Evolutionary conservation across 164 flowering plant genomes (phyloP).

Genomic region (Tinospora cordifolia): DNA sequence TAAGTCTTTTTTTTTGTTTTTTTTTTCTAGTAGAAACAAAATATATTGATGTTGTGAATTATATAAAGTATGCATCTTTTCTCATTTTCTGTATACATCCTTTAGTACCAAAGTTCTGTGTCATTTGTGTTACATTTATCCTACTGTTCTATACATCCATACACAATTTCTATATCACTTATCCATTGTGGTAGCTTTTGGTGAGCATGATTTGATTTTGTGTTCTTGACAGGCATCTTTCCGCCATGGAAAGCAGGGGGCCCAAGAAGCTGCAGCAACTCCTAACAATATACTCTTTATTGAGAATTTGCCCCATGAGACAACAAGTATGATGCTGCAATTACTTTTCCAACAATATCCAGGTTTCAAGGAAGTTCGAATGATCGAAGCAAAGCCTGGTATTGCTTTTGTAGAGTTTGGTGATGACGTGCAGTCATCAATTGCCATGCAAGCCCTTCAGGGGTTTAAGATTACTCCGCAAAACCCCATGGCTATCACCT

Average conservation of each 20-base stretch:
- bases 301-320: slow-evolving; percentile 84
- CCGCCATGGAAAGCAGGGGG: slow-evolving; percentile 44
- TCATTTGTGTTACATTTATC: too few relatives aligned
- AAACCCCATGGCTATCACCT: slow-evolving; percentile 67
- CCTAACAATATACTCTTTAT: slow-evolving; percentile 89
- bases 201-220: neutral
- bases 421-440: slow-evolving; percentile 70
- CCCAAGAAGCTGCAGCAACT: slow-evolving; percentile 48
- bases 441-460: slow-evolving; percentile 90
- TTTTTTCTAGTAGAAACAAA: too few relatives aligned
- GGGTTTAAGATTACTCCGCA: slow-evolving; percentile 83
- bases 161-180: neutral
- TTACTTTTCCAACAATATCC: slow-evolving; percentile 82
- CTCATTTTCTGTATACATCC: too few relatives aligned
- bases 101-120: too few relatives aligned
- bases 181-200: neutral
- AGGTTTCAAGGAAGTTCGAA: slow-evolving; percentile 86
- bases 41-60: too few relatives aligned
- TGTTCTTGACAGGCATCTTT: slow-evolving; percentile 42
- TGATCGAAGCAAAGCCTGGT: slow-evolving; percentile 96
- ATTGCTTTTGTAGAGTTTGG: slow-evolving; percentile 95
- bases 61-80: too few relatives aligned
- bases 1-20: too few relatives aligned
- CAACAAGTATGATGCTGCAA: slow-evolving; percentile 73
- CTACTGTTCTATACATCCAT: too few relatives aligned